These are phyloP conservation scores for Beauveria sp. DNA, from an alignment of 2,329 filamentous ascomycete genomes.

Conservation along the genomic window DNA sequence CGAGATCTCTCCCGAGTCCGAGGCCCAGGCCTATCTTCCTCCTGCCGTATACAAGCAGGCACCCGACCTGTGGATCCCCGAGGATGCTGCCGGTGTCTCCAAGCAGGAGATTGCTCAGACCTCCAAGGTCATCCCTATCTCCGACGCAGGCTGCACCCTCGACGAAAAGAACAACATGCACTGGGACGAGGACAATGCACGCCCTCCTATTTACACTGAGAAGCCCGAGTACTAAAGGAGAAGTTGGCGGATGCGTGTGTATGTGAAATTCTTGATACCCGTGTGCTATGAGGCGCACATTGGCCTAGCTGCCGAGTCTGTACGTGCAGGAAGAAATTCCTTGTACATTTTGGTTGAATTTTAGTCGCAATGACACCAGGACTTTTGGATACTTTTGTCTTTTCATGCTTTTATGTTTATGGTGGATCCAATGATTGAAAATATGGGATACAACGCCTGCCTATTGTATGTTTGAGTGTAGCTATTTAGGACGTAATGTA, in stretches of 20 bases:
- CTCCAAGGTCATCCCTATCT: conserved; percentile 58
- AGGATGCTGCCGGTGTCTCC: conserved; percentile 61
- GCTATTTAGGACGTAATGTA: conserved; percentile 4
- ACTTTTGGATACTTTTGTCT: background rate
- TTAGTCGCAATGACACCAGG: background rate
- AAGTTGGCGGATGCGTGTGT: background rate
- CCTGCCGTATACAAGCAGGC: conserved; percentile 55
- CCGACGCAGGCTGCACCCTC: conserved; percentile 63
- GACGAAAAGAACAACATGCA: conserved; percentile 52
- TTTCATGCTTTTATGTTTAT: background rate
- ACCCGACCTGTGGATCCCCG: conserved; percentile 69
- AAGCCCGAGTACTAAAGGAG: conserved; percentile 35
- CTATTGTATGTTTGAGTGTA: background rate
- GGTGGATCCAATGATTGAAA: background rate
- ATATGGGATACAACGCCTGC: background rate
- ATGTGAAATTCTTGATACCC: conserved; percentile 8
- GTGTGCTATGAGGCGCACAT: conserved; percentile 7
- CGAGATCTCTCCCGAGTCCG: conserved; percentile 54
- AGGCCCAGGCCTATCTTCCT: conserved; percentile 63
- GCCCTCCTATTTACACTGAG: conserved; percentile 37
- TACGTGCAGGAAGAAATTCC: background rate
- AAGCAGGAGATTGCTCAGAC: conserved; percentile 64
- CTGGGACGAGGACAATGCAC: conserved; percentile 34
- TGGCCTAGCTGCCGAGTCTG: background rate
- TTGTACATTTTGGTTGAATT: background rate